phyloP scores from a whole-genome alignment of 2,329 filamentous ascomycete genomes.

The Diplodia seriata region DNA sequence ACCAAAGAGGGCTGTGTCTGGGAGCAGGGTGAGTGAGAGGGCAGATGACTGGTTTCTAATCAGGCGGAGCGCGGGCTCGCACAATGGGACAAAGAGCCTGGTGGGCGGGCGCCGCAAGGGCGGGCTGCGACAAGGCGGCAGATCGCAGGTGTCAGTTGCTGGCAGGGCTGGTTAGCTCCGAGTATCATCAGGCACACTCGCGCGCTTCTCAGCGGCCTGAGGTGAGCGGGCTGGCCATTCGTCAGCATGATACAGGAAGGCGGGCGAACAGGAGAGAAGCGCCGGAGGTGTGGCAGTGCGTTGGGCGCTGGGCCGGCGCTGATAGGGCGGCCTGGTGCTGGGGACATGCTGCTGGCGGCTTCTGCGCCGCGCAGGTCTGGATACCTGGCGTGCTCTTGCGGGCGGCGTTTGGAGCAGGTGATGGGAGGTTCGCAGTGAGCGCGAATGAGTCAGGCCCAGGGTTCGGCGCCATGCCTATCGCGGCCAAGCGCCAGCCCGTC shows the following conservation, averaged over 20 bases:
- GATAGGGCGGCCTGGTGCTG: conserved; percentile 16
- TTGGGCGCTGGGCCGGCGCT: conserved; percentile 17
- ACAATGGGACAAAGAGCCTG: conserved; percentile 33
- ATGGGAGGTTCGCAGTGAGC: conserved; percentile 20
- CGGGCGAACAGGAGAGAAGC: conserved; percentile 25
- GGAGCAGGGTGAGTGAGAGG: conserved; percentile 25
- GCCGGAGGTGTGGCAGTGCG: conserved; percentile 32
- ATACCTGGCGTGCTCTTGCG: conserved; percentile 29
- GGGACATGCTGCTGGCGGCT: conserved; percentile 25
- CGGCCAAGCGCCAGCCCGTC: conserved; percentile 10
- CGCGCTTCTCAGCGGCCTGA: conserved; percentile 32
- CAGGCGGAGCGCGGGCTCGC: conserved; percentile 31
- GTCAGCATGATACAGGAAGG: conserved; percentile 29
- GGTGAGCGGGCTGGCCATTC: conserved; percentile 27
- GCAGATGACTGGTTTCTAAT: conserved; percentile 33
- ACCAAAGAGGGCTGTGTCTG: conserved; percentile 24
- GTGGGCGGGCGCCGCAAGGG: conserved; percentile 31
- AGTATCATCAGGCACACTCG: conserved; percentile 32
- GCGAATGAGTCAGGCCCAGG: conserved; percentile 27
- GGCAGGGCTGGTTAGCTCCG: conserved; percentile 32
- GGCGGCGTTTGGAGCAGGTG: conserved; percentile 29
- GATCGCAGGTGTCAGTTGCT: conserved; percentile 32
- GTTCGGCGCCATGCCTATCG: conserved; percentile 26
- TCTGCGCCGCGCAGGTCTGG: conserved; percentile 25
- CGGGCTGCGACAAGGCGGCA: conserved; percentile 32